Conservation (phyloP, 1,284 basidiomycete genomes). For the Puccinia hordei region DNA sequence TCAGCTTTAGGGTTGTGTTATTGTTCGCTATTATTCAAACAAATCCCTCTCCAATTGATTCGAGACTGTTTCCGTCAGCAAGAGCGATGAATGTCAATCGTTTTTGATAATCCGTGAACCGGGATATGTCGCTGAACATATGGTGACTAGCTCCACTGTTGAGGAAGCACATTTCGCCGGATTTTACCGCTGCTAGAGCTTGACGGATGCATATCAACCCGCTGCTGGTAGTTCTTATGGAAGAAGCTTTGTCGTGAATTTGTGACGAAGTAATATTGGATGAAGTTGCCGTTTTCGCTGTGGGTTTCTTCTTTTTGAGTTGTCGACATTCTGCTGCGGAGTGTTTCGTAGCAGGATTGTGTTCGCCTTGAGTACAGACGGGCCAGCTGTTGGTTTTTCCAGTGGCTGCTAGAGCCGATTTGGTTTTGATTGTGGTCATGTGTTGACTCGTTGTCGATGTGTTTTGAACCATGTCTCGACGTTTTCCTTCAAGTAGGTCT, state of each 20-base stretch:
- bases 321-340: not conserved
- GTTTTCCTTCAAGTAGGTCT: too few relatives aligned
- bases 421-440: not conserved
- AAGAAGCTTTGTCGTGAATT: not conserved
- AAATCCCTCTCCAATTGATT: not conserved
- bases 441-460: not conserved
- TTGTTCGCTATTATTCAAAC: not conserved
- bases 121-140: not conserved
- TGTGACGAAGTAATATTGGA: too few relatives aligned
- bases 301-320: not conserved
- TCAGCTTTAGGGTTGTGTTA: not conserved
- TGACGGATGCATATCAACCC: not conserved
- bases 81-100: not conserved
- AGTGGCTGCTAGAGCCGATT: not conserved
- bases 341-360: conserved; percentile 3
- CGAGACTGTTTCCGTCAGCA: not conserved
- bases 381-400: not conserved
- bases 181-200: not conserved
- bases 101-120: not conserved
- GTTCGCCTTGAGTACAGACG: not conserved
- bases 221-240: not conserved
- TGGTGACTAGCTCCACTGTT: not conserved
- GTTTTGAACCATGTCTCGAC: not conserved
- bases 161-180: not conserved
- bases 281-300: not conserved